Percentiles rank a stretch among this genome's conserved stretches.
These are phyloP conservation scores for Ormosia emarginata DNA, from an alignment of 306 rosid genomes.

Conservation along the genomic window DNA sequence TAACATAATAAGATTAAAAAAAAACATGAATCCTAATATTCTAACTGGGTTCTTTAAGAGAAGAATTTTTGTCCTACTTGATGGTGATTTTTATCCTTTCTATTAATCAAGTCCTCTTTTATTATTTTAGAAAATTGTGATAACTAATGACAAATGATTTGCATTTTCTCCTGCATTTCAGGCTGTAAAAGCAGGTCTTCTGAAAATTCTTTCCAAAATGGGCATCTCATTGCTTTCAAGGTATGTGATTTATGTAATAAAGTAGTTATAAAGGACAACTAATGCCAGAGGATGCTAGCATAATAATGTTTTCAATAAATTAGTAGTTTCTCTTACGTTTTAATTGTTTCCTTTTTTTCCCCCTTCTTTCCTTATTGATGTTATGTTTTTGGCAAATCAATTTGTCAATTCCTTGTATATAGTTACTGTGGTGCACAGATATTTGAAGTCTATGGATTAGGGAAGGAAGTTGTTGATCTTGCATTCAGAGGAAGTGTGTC, in stretches of 20 bases:
- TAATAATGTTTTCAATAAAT: background rate
- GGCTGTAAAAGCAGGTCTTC: constrained; percentile 96
- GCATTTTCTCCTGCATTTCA: constrained; percentile 37
- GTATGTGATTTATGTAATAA: constrained; percentile 34
- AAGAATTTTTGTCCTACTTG: background rate
- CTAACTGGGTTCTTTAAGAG: background rate
- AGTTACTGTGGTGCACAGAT: constrained; percentile 99
- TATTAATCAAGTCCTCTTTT: background rate
- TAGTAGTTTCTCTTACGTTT: constrained; percentile 5
- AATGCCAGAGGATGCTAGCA: background rate
- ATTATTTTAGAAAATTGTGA: background rate
- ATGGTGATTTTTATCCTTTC: background rate
- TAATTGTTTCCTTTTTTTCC: background rate
- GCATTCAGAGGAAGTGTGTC: constrained; percentile 93
- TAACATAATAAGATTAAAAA: background rate
- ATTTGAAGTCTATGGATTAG: constrained; percentile 93
- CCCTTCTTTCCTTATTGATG: constrained; percentile 1
- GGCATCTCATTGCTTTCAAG: constrained; percentile 95
- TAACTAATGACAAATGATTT: background rate
- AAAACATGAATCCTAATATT: background rate
- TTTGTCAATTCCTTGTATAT: constrained; percentile 32
- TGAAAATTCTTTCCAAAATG: constrained; percentile 95
- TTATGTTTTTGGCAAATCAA: constrained; percentile 15
- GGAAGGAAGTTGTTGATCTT: constrained; percentile 83
- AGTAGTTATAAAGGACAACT: background rate